phyloP scores from a whole-genome alignment of 2,329 filamentous ascomycete genomes.

The Pyricularia grisea region DNA sequence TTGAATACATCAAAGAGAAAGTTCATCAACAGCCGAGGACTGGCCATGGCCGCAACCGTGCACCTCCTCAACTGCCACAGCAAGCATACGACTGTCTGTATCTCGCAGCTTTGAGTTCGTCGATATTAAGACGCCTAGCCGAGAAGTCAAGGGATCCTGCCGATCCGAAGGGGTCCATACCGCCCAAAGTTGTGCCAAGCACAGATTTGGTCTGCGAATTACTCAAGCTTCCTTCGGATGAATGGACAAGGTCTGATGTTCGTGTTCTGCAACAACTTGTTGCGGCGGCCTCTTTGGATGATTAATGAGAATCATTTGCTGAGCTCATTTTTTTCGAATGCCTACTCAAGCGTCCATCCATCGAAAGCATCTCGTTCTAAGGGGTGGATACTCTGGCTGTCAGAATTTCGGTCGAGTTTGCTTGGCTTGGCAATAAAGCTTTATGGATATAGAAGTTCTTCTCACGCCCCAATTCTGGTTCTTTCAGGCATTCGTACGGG shows the following conservation, averaged over 20 bases:
- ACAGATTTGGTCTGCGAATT: conserved; percentile 59
- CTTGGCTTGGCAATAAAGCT: neutral
- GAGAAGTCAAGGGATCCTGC: conserved; percentile 58
- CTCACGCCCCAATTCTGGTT: neutral
- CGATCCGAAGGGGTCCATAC: conserved; percentile 39
- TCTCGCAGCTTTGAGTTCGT: conserved; percentile 59
- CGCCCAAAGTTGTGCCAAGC: conserved; percentile 53
- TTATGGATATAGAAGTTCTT: neutral
- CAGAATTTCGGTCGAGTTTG: neutral
- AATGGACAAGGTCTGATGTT: conserved; percentile 57
- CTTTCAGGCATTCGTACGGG: neutral
- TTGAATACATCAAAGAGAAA: conserved; percentile 24
- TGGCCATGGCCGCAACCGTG: neutral
- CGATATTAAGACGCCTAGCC: conserved; percentile 56
- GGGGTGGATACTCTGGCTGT: neutral
- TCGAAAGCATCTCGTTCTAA: neutral
- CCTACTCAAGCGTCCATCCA: neutral
- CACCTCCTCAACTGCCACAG: conserved; percentile 12
- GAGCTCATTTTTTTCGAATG: too few relatives aligned
- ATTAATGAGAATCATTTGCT: conserved; percentile 5
- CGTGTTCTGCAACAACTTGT: conserved; percentile 46
- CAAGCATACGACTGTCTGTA: conserved; percentile 40
- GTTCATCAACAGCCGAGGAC: neutral
- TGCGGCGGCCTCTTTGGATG: conserved; percentile 47
- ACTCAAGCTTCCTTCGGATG: conserved; percentile 52